Base-by-base conservation (phyloP, 768 basidiomycete genomes). In the Lactarius hengduanensis region DNA sequence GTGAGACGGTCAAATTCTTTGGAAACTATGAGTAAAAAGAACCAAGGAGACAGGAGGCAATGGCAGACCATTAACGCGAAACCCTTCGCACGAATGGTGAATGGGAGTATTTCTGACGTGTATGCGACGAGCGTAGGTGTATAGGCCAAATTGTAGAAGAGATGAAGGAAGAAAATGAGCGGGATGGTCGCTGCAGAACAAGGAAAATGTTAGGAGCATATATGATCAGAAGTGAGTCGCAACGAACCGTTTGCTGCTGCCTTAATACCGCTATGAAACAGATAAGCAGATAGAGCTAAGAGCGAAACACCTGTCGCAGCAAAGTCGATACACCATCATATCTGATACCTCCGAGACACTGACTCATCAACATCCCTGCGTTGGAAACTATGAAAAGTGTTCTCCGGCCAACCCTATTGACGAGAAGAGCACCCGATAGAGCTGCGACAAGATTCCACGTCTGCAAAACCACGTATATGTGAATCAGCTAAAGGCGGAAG, bases 51-150 rank as follows among this genome's bases (percentile, higher is more conserved):
- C 70, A 61, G 22, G 26, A 55, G 59, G 30, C 22, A 11, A 22
- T 20, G 26, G 73, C 80, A 18, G 65, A 86, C 87, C 87, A 92
- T 90, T 41, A 90, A 73, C 8, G 90, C 86, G 67, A 91, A 88
- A 0, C 91, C 91, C 71, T 87, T 91, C 11, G 92, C 92, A 60
- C 93, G 86, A 65, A 94, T 86, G 65, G 80, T 81, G 76, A 86
- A 92, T 0, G 92, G 92, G 4, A 94, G 76, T 69, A 95, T 93
- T 74, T 95, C 94, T 64, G 94, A 78, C 7, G 82, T 81, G 74
- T 85, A 87, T 0, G 81, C 72, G 36, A 85, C 75, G 30, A 90
- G 78, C 76, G 94, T 82, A 5, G 92, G 91, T 1, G 87, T 88
- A 74, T 92, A 92, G 32, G 89, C 89, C 64, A 92, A 80, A 71